Conservation (phyloP, 2,329 filamentous ascomycete genomes). For the Aspergillus hiratsukae region DNA sequence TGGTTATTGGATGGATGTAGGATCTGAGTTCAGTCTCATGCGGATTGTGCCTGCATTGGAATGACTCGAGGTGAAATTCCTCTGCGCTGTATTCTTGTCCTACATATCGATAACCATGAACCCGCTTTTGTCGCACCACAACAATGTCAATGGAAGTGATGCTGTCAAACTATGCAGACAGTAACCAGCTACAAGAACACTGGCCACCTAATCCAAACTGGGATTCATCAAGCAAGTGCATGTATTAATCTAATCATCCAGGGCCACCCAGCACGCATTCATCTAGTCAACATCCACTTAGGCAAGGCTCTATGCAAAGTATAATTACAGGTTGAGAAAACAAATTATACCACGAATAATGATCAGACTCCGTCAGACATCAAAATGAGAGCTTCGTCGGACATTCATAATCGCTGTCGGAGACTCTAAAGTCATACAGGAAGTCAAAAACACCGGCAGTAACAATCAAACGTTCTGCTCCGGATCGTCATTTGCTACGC, state of each 20-base stretch:
- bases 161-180: neutral
- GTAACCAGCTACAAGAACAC: neutral
- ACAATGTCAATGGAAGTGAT: neutral
- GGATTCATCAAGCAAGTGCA: neutral
- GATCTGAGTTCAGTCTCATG: too few relatives aligned
- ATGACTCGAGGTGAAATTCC: neutral
- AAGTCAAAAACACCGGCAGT: neutral
- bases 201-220: neutral
- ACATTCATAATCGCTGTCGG: neutral
- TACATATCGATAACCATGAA: neutral
- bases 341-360: neutral
- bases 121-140: neutral
- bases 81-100: neutral
- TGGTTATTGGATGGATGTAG: too few relatives aligned
- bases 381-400: constrained; percentile 3
- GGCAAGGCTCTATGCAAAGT: neutral
- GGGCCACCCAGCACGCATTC: neutral
- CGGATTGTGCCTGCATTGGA: neutral
- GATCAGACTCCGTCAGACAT: neutral
- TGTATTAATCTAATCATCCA: neutral
- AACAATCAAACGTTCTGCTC: constrained; percentile 25
- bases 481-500: constrained; percentile 38
- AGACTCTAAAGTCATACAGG: neutral
- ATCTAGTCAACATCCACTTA: neutral
- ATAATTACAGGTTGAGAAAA: neutral